Evolutionary conservation across 208 protist genomes (phyloP), one percentile per base, ranked within the genome.

Genomic region (Tritrichomonas foetus): DNA sequence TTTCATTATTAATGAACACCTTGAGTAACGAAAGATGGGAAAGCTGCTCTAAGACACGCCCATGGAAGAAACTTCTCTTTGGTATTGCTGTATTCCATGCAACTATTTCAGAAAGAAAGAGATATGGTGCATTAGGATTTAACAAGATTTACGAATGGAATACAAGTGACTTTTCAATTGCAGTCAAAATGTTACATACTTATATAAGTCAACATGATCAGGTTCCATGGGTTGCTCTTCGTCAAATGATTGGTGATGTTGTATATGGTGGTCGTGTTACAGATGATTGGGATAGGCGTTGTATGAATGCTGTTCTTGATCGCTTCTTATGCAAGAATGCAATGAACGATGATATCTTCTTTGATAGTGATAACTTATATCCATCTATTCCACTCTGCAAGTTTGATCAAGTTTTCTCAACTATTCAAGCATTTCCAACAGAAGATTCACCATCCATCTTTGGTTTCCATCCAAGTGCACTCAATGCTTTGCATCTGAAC

Each of bases 231-330:
- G 96, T 98, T 84, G 98, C 98, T 44, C 95, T 99, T 25, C 97
- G 97, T 84, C 99, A 99, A 96, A 97, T 99, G 92, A 98, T 98
- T 93, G 98, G 98, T 33, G 97, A 99, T 94, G 98, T 99, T 95
- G 98, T 98, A 96, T 99, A 99, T 96, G 98, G 98, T 89, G 98
- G 98, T 25, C 97, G 98, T 75, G 98, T 99, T 14, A 99, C 98
- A 22, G 98, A 99, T 96, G 97, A 97, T 78, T 97, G 97, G 94
- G 98, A 99, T 95, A 94, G 98, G 80, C 97, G 98, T 80, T 98
- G 96, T 39, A 95, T 99, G 82, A 96, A 97, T 92, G 97, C 97
- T 0, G 97, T 98, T 94, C 95, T 99, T 66, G 95, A 96, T 82
- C 95, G 96, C 80, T 99, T 97, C 95, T 96, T 98, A 74, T 96